A percentile compares a stretch with the other conserved stretches of the same genome.
Conservation (phyloP, 2,329 filamentous ascomycete species). For the Colletotrichum incanum region DNA sequence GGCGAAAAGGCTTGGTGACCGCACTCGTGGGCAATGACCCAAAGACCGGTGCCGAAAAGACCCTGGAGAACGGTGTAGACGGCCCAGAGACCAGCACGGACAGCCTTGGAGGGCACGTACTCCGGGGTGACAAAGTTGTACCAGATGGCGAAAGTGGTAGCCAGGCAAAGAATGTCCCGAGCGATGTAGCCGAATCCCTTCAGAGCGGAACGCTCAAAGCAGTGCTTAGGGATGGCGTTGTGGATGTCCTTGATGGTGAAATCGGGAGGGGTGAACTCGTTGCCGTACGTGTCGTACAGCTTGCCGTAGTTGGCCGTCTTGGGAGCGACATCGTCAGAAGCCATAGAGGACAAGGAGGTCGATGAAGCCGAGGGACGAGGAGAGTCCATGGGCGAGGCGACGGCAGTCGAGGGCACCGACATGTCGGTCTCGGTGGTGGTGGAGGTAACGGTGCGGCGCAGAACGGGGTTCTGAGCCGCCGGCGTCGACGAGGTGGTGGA, state of each 20-base stretch:
- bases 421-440: slow-evolving; percentile 59
- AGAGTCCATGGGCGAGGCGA: slow-evolving; percentile 72
- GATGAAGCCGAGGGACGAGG: slow-evolving; percentile 80
- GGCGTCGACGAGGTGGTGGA: slow-evolving; percentile 60
- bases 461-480: slow-evolving; percentile 60
- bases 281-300: slow-evolving; percentile 93
- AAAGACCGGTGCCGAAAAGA: slow-evolving; percentile 92
- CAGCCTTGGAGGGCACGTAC: slow-evolving; percentile 78
- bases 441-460: slow-evolving; percentile 65
- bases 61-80: slow-evolving; percentile 87
- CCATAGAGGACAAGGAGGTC: slow-evolving; percentile 93
- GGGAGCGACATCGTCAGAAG: slow-evolving; percentile 74
- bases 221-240: slow-evolving; percentile 97
- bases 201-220: slow-evolving; percentile 88
- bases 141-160: slow-evolving; percentile 87
- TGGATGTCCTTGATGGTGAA: slow-evolving; percentile 98
- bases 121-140: slow-evolving; percentile 92
- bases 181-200: slow-evolving; percentile 86
- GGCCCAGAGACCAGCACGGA: slow-evolving; percentile 76
- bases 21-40: slow-evolving; percentile 98
- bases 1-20: slow-evolving; percentile 96
- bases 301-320: slow-evolving; percentile 69
- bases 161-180: slow-evolving; percentile 82
- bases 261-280: slow-evolving; percentile 93
- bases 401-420: slow-evolving; percentile 69